Evolutionary conservation across 805 yeast species (phyloP), one percentile per base, ranked within the genome.

Genomic region (Myxozyma monticola): DNA sequence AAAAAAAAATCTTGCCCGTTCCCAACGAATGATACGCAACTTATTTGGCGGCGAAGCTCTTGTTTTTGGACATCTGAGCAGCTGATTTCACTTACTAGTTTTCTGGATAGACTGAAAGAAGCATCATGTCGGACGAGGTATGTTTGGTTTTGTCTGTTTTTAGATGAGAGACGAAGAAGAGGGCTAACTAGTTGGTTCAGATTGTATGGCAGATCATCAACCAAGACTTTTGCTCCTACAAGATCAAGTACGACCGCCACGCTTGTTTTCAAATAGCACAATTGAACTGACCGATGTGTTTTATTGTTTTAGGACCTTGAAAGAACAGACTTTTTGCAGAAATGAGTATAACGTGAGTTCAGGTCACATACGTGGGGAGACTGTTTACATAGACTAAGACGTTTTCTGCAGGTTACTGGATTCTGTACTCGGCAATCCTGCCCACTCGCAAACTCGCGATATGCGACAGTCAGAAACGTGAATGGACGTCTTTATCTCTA

Each of bases 141-240:
- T 2, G 44, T 49, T 17, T 36, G 20, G 9, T 17, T 34, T 37
- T 25, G 35, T 17, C 3, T 26, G 24, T 17, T 18, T 10, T 29
- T 2, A 4, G 41, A 2, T 21, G 5, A 15, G 10, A 21, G 15
- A 20, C 28, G n/a, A 42, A 25, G 4, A 9, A 10, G 21, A 18
- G 10, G 43, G 21, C 24, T 34, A n/a, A n/a, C n/a, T n/a, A n/a
- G n/a, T n/a, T n/a, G n/a, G n/a, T n/a, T n/a, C n/a, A 91, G 79
- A 84, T 93, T 60, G 88, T 93, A 65, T 93, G 99, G 99, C 95
- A 88, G 74, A 93, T 91, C 54, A 88, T 93, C 62, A 89, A 90
- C 72, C 89, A 88, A 68, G 91, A 88, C 67, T 93, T 91, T 66
- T 93, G 99, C 74, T 87, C 99, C 20, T 93, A 85, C 74, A 91